Conservation (phyloP, 805 yeast species). For the Suhomyces faveliae region DNA sequence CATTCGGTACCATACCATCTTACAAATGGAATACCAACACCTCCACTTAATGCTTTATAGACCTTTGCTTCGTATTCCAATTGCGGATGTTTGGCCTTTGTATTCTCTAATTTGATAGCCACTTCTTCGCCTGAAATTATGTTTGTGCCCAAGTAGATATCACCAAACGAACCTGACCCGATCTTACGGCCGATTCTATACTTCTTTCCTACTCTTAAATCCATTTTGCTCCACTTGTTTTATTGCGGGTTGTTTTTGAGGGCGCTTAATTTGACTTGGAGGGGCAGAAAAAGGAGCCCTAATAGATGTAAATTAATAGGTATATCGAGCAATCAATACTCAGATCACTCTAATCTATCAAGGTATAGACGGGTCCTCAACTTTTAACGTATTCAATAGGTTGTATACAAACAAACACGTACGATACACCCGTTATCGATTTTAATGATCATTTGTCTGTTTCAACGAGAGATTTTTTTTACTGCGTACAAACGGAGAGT, state of each 20-base stretch:
- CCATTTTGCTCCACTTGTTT: conserved; percentile 32
- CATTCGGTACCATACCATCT: conserved; percentile 97
- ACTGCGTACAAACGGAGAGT: conserved; percentile 4
- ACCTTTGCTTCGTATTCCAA: conserved; percentile 96
- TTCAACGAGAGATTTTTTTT: conserved; percentile 4
- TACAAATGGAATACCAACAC: conserved; percentile 95
- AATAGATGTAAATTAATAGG: no score
- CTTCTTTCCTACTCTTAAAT: conserved; percentile 89
- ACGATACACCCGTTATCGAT: not conserved
- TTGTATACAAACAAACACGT: not conserved
- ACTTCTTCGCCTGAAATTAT: conserved; percentile 96
- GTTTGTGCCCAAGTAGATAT: conserved; percentile 89
- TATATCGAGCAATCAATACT: not conserved
- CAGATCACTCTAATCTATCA: not conserved
- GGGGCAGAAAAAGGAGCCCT: no score
- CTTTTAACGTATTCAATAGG: not conserved
- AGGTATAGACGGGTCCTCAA: not conserved
- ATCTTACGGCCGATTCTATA: conserved; percentile 92
- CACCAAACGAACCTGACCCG: conserved; percentile 97
- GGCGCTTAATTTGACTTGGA: no score
- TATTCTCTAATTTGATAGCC: conserved; percentile 90
- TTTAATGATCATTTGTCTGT: not conserved
- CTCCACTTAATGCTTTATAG: conserved; percentile 90
- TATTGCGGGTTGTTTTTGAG: no score
- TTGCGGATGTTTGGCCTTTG: conserved; percentile 93